Conservation (phyloP, 73 alveolate species). For the Stentor roeselii region DNA sequence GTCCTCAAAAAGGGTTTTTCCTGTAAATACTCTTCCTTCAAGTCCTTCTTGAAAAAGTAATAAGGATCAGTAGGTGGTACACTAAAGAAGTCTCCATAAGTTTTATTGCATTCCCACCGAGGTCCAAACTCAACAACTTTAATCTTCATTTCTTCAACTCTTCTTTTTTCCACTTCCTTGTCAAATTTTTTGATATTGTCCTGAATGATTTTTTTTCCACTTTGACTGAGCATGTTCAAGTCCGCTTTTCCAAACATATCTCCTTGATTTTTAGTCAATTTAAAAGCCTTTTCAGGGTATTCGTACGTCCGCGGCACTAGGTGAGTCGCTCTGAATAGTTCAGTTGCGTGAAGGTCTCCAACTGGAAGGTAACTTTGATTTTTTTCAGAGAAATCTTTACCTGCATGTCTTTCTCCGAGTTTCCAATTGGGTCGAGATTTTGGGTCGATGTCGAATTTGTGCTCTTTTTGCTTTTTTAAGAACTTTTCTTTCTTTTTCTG, state of each 20-base stretch:
- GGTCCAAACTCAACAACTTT: slow-evolving; percentile 11
- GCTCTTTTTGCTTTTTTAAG: slow-evolving; percentile 1
- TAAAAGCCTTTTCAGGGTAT: slow-evolving; percentile 6
- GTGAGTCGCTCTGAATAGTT: slow-evolving; percentile 1
- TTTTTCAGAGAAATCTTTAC: not conserved
- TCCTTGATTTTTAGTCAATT: not conserved
- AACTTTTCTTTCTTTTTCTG: slow-evolving; percentile 16
- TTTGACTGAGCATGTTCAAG: not conserved
- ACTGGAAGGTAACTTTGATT: not conserved
- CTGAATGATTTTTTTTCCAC: not conserved
- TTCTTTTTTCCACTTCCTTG: not conserved
- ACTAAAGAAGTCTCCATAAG: slow-evolving; percentile 6
- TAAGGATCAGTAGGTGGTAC: slow-evolving; percentile 21
- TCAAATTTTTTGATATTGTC: slow-evolving; percentile 1
- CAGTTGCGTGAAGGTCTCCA: slow-evolving; percentile 4
- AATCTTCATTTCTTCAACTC: slow-evolving; percentile 15
- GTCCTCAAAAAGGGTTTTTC: not conserved
- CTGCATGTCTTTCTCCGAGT: not conserved
- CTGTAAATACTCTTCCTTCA: not conserved
- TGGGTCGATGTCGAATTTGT: slow-evolving; percentile 13
- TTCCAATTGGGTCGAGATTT: slow-evolving; percentile 5
- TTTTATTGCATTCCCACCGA: slow-evolving; percentile 5
- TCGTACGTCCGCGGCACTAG: not conserved
- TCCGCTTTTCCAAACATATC: not conserved
- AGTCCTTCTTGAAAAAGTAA: not conserved